A percentile compares a stretch with the other conserved stretches of the same genome.
Conservation (phyloP, 139 green algal species). For the Asterochloris sp. region DNA sequence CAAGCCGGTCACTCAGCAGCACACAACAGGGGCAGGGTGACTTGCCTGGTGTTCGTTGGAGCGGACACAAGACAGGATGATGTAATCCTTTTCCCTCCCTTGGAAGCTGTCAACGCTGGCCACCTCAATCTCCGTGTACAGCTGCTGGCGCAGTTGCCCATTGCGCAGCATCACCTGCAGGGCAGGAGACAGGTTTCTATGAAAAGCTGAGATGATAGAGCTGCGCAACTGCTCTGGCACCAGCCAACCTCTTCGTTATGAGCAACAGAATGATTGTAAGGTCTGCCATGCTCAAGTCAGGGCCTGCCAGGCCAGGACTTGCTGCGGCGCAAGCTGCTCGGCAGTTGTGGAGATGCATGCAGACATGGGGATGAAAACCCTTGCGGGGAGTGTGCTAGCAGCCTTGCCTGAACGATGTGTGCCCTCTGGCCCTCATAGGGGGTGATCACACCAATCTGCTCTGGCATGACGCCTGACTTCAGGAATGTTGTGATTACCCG, state of each 20-base stretch:
- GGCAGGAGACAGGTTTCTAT: constrained; percentile 20
- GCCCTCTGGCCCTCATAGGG: constrained; percentile 97
- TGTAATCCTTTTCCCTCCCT: constrained; percentile 97
- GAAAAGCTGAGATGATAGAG: too few species aligned
- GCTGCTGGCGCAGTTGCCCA: constrained; percentile 73
- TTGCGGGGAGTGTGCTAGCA: constrained; percentile 53
- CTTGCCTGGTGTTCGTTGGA: constrained; percentile 80
- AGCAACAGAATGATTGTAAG: too few species aligned
- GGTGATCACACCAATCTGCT: constrained; percentile 96
- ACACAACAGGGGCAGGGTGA: too few species aligned
- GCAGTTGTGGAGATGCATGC: too few species aligned
- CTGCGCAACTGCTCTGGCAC: too few species aligned
- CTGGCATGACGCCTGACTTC: constrained; percentile 60
- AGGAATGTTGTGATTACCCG: constrained; percentile 89
- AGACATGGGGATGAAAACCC: too few species aligned
- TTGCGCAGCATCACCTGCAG: constrained; percentile 68
- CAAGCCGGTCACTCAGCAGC: too few species aligned
- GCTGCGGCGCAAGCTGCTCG: too few species aligned
- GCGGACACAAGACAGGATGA: constrained; percentile 96
- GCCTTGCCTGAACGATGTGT: constrained; percentile 58
- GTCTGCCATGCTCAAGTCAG: too few species aligned
- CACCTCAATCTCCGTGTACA: constrained; percentile 82
- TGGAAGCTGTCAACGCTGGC: constrained; percentile 84
- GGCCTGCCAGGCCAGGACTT: too few species aligned
- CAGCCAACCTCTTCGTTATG: too few species aligned